Percentiles rank a stretch among this genome's conserved stretches.
Evolutionary conservation across 306 rosid species (phyloP).

Genomic region (Cucurbita maxima): DNA sequence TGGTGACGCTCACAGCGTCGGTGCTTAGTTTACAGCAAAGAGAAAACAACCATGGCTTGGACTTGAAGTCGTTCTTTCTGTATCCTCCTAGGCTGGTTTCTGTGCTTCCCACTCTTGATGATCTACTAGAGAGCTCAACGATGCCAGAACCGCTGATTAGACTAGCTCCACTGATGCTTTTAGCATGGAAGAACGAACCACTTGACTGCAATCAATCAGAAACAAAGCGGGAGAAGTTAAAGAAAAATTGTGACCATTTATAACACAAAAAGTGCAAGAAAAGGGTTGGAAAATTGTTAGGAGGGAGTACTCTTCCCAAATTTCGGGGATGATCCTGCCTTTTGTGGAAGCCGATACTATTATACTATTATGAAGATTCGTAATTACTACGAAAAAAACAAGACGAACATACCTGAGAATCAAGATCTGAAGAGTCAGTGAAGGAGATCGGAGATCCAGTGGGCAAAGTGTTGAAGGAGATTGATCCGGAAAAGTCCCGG

Average conservation of each 20-base stretch:
- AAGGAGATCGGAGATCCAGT: slow-evolving; percentile 33
- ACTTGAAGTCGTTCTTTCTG: slow-evolving; percentile 23
- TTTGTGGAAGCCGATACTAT: no score
- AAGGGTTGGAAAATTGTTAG: no score
- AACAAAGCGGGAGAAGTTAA: no score
- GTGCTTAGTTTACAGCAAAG: slow-evolving; percentile 52
- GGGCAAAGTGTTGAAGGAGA: slow-evolving; percentile 58
- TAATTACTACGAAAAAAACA: no score
- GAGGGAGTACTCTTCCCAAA: no score
- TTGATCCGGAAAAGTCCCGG: slow-evolving; percentile 18
- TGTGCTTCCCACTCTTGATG: slow-evolving; percentile 27
- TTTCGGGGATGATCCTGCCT: no score
- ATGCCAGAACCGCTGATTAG: slow-evolving; percentile 44
- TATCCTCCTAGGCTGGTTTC: slow-evolving; percentile 21
- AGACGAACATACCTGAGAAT: slow-evolving; percentile 26
- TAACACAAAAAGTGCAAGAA: no score
- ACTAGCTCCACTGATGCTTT: slow-evolving; percentile 47
- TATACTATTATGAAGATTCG: no score
- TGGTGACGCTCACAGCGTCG: slow-evolving; percentile 33
- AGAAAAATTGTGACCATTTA: no score
- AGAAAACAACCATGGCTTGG: slow-evolving; percentile 56
- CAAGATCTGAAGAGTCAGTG: slow-evolving; percentile 43
- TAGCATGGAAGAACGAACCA: slow-evolving; percentile 44
- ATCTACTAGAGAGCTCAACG: slow-evolving; percentile 39
- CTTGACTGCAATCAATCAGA: slow-evolving; percentile 20